These are phyloP conservation scores for Aspergillus sp. DNA, from an alignment of 2,329 filamentous ascomycete genomes.

Conservation along the genomic window DNA sequence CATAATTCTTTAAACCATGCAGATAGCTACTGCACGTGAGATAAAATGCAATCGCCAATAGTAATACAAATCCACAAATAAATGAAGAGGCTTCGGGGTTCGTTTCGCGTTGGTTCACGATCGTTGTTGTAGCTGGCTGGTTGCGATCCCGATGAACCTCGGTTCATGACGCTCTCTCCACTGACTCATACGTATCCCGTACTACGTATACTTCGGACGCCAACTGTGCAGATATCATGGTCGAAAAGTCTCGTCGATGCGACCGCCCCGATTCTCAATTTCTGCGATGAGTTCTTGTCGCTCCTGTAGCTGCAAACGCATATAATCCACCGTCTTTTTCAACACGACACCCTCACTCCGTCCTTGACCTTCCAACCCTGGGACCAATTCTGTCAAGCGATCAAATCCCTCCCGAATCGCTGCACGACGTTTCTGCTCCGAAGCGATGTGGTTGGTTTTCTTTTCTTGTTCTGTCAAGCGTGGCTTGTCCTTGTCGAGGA, in stretches of 20 bases:
- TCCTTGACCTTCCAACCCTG: conserved; percentile 72
- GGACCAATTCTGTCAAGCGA: conserved; percentile 68
- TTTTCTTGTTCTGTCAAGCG: conserved; percentile 62
- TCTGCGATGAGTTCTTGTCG: conserved; percentile 50
- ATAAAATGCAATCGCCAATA: not conserved
- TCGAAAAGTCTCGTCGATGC: conserved; percentile 39
- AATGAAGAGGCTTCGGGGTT: not conserved
- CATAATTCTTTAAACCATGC: too few species aligned
- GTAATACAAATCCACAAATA: not conserved
- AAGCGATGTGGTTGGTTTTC: conserved; percentile 65
- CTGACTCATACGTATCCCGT: too few species aligned
- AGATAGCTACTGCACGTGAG: too few species aligned
- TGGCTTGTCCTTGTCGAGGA: conserved; percentile 46
- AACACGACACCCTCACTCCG: conserved; percentile 81
- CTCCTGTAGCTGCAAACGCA: conserved; percentile 52
- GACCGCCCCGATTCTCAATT: conserved; percentile 52
- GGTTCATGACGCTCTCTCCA: not conserved
- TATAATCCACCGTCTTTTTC: conserved; percentile 59
- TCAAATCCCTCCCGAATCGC: conserved; percentile 81
- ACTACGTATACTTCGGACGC: too few species aligned
- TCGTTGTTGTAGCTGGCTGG: too few species aligned
- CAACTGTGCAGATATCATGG: conserved; percentile 11
- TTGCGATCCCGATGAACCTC: not conserved
- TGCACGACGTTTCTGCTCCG: conserved; percentile 56
- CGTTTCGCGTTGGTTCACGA: not conserved